Percentiles rank a stretch among this genome's conserved stretches.
phyloP scores from a whole-genome alignment of 73 alveolate species.

The Paramecium sonneborni region DNA sequence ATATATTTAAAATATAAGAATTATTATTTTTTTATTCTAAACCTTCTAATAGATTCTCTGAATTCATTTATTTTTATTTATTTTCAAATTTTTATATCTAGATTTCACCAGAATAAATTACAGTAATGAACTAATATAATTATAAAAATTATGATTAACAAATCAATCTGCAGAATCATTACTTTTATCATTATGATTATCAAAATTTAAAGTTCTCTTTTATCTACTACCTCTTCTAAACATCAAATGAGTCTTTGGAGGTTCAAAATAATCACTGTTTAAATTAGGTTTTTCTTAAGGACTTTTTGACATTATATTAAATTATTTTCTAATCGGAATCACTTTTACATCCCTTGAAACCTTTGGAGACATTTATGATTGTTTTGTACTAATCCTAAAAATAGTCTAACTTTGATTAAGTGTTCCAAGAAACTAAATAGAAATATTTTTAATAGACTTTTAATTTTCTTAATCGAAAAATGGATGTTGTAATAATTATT shows the following conservation, averaged over 20 bases:
- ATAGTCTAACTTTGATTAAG: background rate
- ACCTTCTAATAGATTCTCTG: too few relatives aligned
- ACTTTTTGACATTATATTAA: background rate
- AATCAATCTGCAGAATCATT: background rate
- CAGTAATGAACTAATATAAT: background rate
- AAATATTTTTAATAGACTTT: background rate
- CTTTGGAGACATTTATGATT: background rate
- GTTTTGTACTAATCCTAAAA: background rate
- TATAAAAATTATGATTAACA: background rate
- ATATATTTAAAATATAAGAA: too few relatives aligned
- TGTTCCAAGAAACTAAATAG: background rate
- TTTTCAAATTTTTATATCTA: background rate
- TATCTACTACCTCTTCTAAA: conserved; percentile 4
- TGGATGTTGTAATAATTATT: background rate
- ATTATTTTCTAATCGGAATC: background rate
- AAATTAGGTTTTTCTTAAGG: background rate
- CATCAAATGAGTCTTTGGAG: conserved; percentile 24
- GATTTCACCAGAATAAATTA: background rate
- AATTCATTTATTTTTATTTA: background rate
- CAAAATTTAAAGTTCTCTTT: conserved; percentile 17
- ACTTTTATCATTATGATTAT: background rate
- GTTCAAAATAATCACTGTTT: background rate
- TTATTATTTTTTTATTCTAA: too few relatives aligned
- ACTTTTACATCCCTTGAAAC: background rate
- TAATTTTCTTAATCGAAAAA: background rate